Evolutionary conservation across 345 rosid species (phyloP).

Genomic region (Camelina neglecta): DNA sequence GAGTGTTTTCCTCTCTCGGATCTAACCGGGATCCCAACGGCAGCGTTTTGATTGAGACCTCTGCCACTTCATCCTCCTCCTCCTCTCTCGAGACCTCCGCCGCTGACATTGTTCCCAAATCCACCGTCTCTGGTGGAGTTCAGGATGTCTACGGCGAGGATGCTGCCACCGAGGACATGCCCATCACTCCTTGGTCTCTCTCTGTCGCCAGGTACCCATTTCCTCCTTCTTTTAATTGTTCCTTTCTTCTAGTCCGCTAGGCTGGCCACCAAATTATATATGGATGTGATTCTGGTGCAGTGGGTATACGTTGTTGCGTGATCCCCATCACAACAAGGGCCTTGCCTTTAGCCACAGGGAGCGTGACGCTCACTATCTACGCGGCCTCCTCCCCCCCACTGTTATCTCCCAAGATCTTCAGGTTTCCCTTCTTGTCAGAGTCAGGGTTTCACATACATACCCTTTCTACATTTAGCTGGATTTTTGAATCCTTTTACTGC

Average conservation of each 20-base stretch:
- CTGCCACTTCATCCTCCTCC: slow-evolving; percentile 35
- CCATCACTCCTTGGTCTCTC: slow-evolving; percentile 81
- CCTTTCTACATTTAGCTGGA: not conserved
- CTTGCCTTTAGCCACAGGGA: slow-evolving; percentile 86
- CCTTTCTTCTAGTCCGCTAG: not conserved
- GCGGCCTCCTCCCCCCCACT: slow-evolving; percentile 93
- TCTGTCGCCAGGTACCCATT: slow-evolving; percentile 77
- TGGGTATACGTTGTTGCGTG: slow-evolving; percentile 91
- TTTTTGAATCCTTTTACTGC: not conserved
- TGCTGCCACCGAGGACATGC: slow-evolving; percentile 69
- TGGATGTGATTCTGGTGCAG: slow-evolving; percentile 47
- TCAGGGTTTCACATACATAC: not conserved
- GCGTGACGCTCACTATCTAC: slow-evolving; percentile 88
- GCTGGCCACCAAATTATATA: not conserved
- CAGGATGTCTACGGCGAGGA: slow-evolving; percentile 75
- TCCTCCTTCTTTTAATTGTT: not conserved
- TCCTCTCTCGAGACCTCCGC: slow-evolving; percentile 49
- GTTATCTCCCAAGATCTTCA: slow-evolving; percentile 89
- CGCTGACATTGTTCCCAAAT: slow-evolving; percentile 51
- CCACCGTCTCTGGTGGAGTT: slow-evolving; percentile 61
- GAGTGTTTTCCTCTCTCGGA: slow-evolving; percentile 49
- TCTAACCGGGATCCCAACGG: slow-evolving; percentile 51
- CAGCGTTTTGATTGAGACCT: slow-evolving; percentile 54
- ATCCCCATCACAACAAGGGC: slow-evolving; percentile 97
- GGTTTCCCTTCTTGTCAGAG: slow-evolving; percentile 49